Base-by-base conservation (phyloP, 306 rosid species). In the Cicer cuneatum region DNA sequence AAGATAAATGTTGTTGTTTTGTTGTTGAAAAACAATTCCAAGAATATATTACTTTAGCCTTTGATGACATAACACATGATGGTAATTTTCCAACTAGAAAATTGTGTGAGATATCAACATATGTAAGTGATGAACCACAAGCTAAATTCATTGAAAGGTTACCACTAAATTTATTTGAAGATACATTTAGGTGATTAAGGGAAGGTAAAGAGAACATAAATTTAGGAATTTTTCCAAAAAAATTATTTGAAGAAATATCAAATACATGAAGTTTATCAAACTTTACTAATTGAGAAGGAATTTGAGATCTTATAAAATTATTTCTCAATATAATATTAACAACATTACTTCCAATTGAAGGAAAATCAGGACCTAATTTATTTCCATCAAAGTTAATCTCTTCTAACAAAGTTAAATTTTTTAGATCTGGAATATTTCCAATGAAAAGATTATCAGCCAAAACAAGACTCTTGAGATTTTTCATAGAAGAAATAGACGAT, bases 351-450 rank as follows among this genome's bases (percentile, higher is more conserved):
- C 81, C 73, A 24, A 91, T 5, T 5, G 90, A 80, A 40, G 98
- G 93, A 75, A 88, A 88, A n/a, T 49, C 68, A 42, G 92, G 93
- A 35, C 98, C 97, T 0, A 93, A 69, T 21, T 63, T 83, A 77
- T 94, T 94, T 66, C 81, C 71, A 39, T 91, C 83, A 83, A 94
- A 78, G 74, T 90, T 83, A 71, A 94, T 71, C 57, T 90, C 96
- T 82, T 89, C 75, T 49, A 95, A 92, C 58, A 76, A 64, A 7
- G 77, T 9, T 49, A 92, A 54, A 0, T 71, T 37, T 72, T 51
- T 58, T 62, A 95, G 90, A 83, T 92, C 92, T 56, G 98, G 99
- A n/a, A 80, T 85, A 73, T 78, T 92, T 38, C 93, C 99, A 75
- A 76, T 92, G 78, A 90, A 80, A 76, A 85, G 71, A 67, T 95